Evolutionary conservation across 2,329 filamentous ascomycete genomes (phyloP), one percentile per base, ranked within the genome.

Genomic region (Neophaeococcomyces aloes): DNA sequence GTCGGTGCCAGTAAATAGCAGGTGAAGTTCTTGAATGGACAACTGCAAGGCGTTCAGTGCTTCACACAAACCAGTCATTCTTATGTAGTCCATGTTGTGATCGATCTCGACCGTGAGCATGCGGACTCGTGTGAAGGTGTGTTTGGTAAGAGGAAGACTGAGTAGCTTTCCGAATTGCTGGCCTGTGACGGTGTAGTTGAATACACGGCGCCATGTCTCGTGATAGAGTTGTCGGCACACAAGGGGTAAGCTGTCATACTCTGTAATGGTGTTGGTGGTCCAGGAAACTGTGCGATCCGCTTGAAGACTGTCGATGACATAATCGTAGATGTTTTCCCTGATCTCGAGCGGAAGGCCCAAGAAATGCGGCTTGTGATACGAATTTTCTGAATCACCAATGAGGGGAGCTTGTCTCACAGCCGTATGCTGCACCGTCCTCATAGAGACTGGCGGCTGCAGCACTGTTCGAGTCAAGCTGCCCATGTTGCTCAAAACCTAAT

Each of bases 1-100:
- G 29, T 54, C 50, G 17, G 21, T 10, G 6, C 52, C 52, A 11
- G 47, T 37, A 14, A 49, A 49, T 27, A 48, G 45, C 29, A 54
- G 41, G 18, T 47, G 44, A 8, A 54, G 32, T 18, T 52, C 48
- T 45, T 52, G 40, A 14, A 54, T 44, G 11, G 37, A 40, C 11
- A 40, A 19, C 25, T 40, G 37, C 17, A 40, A 29, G n/a, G 13
- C 17, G 25, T 40, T 8, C 14, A 53, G 33, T 2, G 45, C 38
- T n/a, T 31, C 15, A 8, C 40, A 42, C 13, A 48, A 17, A 8
- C 38, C n/a, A 3, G 4, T n/a, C 31, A 49, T 46, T n/a, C 47
- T 18, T 8, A 21, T 21, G 8, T 18, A 10, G 11, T 37, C 15
- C 13, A 37, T 29, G 29, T 50, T 32, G 37, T 51, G 46, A 10